Percentiles rank a stretch among this genome's conserved stretches.
These are phyloP conservation scores for Pseudogymnoascus sp. DNA, from an alignment of 2,329 filamentous ascomycete species.

Conservation along the genomic window DNA sequence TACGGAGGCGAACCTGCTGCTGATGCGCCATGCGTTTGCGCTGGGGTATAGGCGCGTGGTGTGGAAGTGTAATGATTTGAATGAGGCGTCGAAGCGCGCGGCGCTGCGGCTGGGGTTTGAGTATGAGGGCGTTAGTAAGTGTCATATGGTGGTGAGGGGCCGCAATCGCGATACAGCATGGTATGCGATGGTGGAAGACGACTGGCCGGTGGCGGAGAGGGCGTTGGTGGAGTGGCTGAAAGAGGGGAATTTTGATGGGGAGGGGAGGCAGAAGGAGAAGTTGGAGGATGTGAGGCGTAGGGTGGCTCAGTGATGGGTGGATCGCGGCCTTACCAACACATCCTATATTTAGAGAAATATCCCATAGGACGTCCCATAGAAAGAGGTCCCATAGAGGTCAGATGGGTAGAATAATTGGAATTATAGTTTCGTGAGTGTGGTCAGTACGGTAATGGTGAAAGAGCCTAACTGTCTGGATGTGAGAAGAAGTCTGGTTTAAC, in stretches of 20 bases:
- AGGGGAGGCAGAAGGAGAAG: slow-evolving; percentile 42
- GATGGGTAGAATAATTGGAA: background rate
- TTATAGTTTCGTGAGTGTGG: background rate
- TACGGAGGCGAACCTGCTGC: slow-evolving; percentile 50
- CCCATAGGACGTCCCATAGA: background rate
- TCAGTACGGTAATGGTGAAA: background rate
- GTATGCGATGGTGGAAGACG: slow-evolving; percentile 49
- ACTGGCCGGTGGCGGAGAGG: slow-evolving; percentile 43
- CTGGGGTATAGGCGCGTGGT: slow-evolving; percentile 50
- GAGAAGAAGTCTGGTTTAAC: background rate
- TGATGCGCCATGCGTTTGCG: slow-evolving; percentile 46
- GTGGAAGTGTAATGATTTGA: slow-evolving; percentile 56
- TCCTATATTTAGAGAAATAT: background rate
- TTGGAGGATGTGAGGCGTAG: slow-evolving; percentile 28
- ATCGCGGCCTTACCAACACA: background rate
- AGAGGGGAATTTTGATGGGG: slow-evolving; percentile 45
- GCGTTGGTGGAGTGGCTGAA: slow-evolving; percentile 48
- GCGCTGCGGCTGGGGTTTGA: slow-evolving; percentile 50
- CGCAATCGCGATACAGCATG: slow-evolving; percentile 50
- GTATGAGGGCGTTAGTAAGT: slow-evolving; percentile 51
- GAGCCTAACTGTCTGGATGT: background rate
- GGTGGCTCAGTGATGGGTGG: background rate
- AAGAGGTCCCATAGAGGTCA: background rate
- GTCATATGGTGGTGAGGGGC: slow-evolving; percentile 53
- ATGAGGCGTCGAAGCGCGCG: slow-evolving; percentile 44